Evolutionary conservation across 257 asterid genomes (phyloP).

Genomic region (Solanum arcanum): DNA sequence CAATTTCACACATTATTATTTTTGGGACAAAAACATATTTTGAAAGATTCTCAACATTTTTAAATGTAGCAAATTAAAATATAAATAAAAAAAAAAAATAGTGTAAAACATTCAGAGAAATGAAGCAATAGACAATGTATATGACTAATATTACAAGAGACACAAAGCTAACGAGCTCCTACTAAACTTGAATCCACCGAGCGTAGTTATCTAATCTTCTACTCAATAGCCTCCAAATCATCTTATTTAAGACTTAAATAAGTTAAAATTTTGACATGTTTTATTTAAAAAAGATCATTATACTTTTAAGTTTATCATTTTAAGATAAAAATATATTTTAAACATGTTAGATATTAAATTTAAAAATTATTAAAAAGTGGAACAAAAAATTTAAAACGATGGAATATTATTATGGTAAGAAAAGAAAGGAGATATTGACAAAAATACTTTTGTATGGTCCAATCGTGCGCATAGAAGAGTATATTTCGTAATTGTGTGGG

Average conservation of each 20-base stretch:
- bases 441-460: neutral
- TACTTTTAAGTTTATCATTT: neutral
- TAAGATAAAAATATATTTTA: neutral
- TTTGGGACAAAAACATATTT: no score
- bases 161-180: fast-evolving
- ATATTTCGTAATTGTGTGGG: neutral
- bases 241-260: neutral
- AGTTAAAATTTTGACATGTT: fast-evolving
- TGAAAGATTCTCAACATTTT: no score
- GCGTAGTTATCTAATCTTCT: neutral
- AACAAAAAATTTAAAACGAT: neutral
- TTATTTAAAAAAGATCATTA: neutral
- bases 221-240: neutral
- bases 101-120: neutral
- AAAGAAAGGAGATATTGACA: neutral
- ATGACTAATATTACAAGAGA: no score
- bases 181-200: neutral
- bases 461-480: neutral
- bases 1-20: neutral
- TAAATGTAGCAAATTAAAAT: no score
- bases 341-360: neutral
- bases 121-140: neutral
- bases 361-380: neutral
- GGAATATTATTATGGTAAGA: neutral
- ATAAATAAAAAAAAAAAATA: no score